Base-by-base conservation (phyloP, 306 rosid genomes). In the Vigna unguiculata region DNA sequence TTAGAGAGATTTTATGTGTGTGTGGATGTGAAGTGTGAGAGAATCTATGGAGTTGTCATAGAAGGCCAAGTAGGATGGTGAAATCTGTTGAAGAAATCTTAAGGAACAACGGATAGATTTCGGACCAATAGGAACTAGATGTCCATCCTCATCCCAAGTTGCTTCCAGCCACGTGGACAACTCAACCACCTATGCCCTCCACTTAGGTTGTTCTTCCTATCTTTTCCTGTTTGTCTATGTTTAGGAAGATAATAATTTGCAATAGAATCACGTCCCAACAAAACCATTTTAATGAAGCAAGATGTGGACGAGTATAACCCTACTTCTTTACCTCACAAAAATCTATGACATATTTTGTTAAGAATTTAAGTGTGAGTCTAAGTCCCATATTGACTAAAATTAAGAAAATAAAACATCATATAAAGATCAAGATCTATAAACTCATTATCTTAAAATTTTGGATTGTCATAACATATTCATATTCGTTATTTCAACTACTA, bases 31-130 rank as follows among this genome's bases (percentile, higher is more conserved):
- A 16, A 1, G 71, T 45, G 64, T 47, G 58, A 45, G 85, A 81
- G 34, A 85, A 86, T 84, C 90, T 78, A 71, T 77, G 54, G 83
- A 51, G 62, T 57, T 55, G 77, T 64, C 45, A 53, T 62, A 78
- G 91, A 69, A 84, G 84, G 86, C 87, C 93, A 88, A 14, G 85
- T 86, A 28, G 89, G 96, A 90, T 80, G 74, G 89, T 87, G 95
- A 89, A 84, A 95, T 95, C 97, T 83, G 78, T 59, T 76, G 62
- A 53, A 55, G 85, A 78, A 80, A 86, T 91, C 90, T 78, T 6
- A 3, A 47, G 77, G 63, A 74, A 53, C 73, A 71, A 58, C 85
- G 91, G 98, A 95, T 95, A 92, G 97, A 95, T 89, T 89, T 83
- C 86, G 74, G 85, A 82, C 99, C 99, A 95, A 95, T 95, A 64